These are phyloP conservation scores for Dianthus caryophyllus DNA, from an alignment of 148 eudicot species.

Conservation along the genomic window DNA sequence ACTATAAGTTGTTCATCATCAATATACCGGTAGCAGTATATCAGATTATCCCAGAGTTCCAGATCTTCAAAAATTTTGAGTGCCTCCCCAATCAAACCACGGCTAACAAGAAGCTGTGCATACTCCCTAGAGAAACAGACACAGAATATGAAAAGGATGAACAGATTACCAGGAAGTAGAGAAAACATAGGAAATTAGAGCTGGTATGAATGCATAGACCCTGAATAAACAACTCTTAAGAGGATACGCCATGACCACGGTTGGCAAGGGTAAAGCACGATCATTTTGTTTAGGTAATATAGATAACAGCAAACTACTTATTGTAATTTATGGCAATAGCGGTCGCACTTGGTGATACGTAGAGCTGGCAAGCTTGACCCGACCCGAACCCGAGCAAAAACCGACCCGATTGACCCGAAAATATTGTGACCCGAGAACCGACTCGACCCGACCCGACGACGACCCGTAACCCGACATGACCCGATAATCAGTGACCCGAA, in stretches of 20 bases:
- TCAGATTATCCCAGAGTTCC: slow-evolving; percentile 93
- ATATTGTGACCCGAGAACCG: too few relatives aligned
- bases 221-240: neutral
- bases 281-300: too few relatives aligned
- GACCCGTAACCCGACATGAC: too few relatives aligned
- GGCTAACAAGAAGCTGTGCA: slow-evolving; percentile 77
- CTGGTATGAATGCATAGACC: neutral
- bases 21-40: slow-evolving; percentile 73
- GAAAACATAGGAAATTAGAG: neutral
- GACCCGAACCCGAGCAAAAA: too few relatives aligned
- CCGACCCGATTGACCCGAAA: too few relatives aligned
- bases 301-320: too few relatives aligned
- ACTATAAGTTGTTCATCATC: slow-evolving; percentile 2
- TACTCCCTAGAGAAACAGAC: slow-evolving; percentile 52
- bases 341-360: too few relatives aligned
- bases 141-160: neutral
- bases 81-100: slow-evolving; percentile 89
- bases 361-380: too few relatives aligned
- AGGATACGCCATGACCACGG: neutral
- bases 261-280: too few relatives aligned
- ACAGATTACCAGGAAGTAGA: neutral
- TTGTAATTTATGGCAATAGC: too few relatives aligned
- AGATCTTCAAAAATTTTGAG: slow-evolving; percentile 79
- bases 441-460: too few relatives aligned
- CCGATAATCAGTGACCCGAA: too few relatives aligned